phyloP scores from a whole-genome alignment of 1,284 basidiomycete genomes.

The Vanrija pseudolonga region DNA sequence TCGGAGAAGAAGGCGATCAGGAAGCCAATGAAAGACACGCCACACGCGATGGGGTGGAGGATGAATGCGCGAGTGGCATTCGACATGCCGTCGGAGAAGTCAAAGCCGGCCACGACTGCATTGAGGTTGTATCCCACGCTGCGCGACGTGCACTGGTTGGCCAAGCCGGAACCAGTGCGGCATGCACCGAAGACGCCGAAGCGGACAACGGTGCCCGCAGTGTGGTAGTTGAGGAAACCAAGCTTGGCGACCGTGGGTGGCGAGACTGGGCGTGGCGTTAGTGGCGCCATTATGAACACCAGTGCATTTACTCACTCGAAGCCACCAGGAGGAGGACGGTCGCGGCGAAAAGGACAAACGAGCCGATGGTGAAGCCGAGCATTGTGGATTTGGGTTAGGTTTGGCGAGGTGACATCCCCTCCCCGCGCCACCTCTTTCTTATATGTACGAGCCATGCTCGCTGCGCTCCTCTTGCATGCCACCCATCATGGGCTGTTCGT shows the following conservation, averaged over 20 bases:
- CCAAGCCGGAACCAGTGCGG: not conserved
- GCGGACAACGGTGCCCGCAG: not conserved
- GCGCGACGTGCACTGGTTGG: slow-evolving; percentile 15
- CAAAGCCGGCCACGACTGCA: slow-evolving; percentile 10
- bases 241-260: not conserved
- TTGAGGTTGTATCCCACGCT: slow-evolving; percentile 28
- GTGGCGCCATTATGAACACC: too few species aligned
- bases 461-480: too few species aligned
- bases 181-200: not conserved
- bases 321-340: not conserved
- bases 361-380: not conserved
- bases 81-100: slow-evolving; percentile 19
- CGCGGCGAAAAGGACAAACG: not conserved
- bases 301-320: too few species aligned
- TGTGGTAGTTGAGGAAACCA: not conserved
- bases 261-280: too few species aligned
- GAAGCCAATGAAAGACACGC: slow-evolving; percentile 36
- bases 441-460: too few species aligned
- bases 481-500: too few species aligned
- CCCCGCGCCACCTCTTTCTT: too few species aligned
- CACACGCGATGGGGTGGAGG: slow-evolving; percentile 40
- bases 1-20: slow-evolving; percentile 37
- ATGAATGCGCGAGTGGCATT: slow-evolving; percentile 36
- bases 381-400: too few species aligned
- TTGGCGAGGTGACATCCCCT: too few species aligned